Conservation (phyloP, 2,329 filamentous ascomycete genomes). For the Paracoccidioides lutzii region DNA sequence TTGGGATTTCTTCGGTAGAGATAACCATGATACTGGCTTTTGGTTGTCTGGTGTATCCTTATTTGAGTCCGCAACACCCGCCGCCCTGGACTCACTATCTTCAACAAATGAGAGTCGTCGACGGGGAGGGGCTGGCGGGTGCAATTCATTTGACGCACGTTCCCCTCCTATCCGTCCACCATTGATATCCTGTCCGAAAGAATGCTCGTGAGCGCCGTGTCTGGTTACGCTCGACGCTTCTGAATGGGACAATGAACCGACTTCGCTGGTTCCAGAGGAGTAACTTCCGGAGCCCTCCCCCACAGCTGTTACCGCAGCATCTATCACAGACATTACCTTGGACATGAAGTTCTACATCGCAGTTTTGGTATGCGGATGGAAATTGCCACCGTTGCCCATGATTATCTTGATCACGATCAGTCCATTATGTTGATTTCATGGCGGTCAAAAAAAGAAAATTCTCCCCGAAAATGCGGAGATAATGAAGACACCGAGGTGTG, state of each 20-base stretch:
- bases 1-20: constrained; percentile 64
- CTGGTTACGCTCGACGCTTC: background rate
- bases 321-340: background rate
- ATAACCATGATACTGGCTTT: constrained; percentile 52
- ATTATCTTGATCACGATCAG: too few relatives aligned
- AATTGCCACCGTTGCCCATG: too few relatives aligned
- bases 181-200: background rate
- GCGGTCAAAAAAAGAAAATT: background rate
- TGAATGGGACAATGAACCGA: background rate
- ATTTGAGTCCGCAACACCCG: constrained; percentile 4
- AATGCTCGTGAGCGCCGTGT: background rate
- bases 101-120: constrained; percentile 15
- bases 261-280: background rate
- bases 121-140: background rate
- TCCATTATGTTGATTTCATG: too few relatives aligned
- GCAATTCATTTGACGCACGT: background rate
- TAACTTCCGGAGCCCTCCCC: background rate
- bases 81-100: constrained; percentile 13
- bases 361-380: too few relatives aligned
- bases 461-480: background rate
- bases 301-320: background rate
- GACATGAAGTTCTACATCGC: background rate
- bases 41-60: constrained; percentile 14
- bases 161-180: background rate
- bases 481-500: background rate